Evolutionary conservation across 257 asterid species (phyloP), one percentile per base, ranked within the genome.

Genomic region (Jasminum sambac): DNA sequence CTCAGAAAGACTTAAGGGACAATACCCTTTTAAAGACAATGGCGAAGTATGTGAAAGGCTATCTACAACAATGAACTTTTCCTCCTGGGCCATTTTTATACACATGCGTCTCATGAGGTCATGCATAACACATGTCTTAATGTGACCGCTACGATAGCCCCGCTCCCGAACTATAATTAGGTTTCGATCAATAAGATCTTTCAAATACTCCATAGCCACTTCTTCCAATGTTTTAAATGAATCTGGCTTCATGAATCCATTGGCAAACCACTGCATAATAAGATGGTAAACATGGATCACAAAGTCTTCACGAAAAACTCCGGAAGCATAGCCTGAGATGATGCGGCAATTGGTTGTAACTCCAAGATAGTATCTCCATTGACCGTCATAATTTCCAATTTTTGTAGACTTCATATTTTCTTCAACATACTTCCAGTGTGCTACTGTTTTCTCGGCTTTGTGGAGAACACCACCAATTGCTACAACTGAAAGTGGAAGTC

Each of bases 181-280:
- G 11, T 63, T 63, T 34, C 68, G 8, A 39, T 63, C 48, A 39
- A 36, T 30, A 39, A 63, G 68, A 37, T 63, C 48, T 37, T 34
- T 14, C 48, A 63, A 37, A 13, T 63, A 63, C 10, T 38, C 34
- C 16, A 13, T 37, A 14, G 68, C 48, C 42, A 63, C 48, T n/a
- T 63, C 50, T 23, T 63, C 68, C 21, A 63, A 34, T 21, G 16
- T 34, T 14, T 63, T 39, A 6, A 5, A 14, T 39, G 11, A 5
- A 34, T 5, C 8, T 63, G 40, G 19, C 26, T 16, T 36, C 10
- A 63, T 11, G 19, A 63, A 63, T 63, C 68, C 68, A 21, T 74
- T 74, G 5, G 66, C 79, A 21, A 12, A 13, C 74, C 78, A 74
- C 14, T 67, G 11, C 10, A 19, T n/a, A 23, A 60, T 59, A 44